These are phyloP conservation scores for Euclidium syriacum DNA, from an alignment of 345 rosid genomes.

Conservation along the genomic window DNA sequence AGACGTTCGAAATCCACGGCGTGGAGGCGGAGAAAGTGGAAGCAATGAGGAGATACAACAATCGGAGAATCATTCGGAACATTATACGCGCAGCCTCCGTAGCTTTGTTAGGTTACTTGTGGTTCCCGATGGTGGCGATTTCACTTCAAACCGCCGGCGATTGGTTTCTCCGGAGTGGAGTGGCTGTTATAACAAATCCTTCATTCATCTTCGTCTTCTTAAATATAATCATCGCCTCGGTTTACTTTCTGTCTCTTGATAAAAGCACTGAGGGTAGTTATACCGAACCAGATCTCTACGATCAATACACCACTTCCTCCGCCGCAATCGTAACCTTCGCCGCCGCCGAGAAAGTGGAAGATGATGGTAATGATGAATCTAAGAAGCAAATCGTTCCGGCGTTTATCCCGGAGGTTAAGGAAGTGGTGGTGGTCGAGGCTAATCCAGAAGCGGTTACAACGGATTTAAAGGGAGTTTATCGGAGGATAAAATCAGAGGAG, in stretches of 20 bases:
- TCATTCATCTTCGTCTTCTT: conserved; percentile 4
- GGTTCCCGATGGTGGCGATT: conserved; percentile 5
- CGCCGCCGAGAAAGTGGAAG: not conserved
- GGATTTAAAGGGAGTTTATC: not conserved
- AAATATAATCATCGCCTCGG: not conserved
- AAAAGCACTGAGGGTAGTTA: no score
- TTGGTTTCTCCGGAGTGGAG: not conserved
- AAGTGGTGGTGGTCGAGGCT: not conserved
- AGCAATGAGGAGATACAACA: conserved; percentile 27
- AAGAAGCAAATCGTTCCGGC: not conserved
- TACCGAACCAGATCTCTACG: conserved; percentile 9
- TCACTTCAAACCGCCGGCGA: not conserved
- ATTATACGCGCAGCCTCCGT: not conserved
- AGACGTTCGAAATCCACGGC: not conserved
- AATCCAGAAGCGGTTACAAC: not conserved
- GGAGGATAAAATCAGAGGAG: conserved; percentile 16
- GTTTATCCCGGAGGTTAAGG: not conserved
- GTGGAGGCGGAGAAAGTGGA: conserved; percentile 25
- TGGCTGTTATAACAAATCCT: not conserved
- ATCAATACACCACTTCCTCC: conserved; percentile 12
- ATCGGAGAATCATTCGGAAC: not conserved
- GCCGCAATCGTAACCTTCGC: not conserved
- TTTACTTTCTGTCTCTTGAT: conserved; percentile 11
- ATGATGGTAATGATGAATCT: not conserved
- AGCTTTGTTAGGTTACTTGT: not conserved